These are phyloP conservation scores for Nepenthes gracilis DNA, from an alignment of 148 eudicot genomes.

Conservation along the genomic window DNA sequence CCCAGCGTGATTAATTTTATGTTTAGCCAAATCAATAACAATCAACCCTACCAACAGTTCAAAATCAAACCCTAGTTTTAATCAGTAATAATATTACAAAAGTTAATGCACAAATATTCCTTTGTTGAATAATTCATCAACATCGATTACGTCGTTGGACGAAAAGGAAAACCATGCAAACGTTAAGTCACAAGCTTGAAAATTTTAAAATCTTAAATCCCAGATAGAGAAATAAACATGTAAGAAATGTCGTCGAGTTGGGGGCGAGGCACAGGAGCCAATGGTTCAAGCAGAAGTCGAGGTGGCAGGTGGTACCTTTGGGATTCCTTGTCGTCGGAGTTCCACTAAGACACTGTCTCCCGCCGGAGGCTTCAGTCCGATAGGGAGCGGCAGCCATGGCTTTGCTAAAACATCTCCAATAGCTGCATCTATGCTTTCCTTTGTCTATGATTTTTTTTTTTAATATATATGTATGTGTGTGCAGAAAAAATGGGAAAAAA, in stretches of 20 bases:
- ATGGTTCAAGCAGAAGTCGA: constrained; percentile 16
- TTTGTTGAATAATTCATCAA: too few relatives aligned
- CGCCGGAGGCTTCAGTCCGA: constrained; percentile 61
- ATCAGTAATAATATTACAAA: too few relatives aligned
- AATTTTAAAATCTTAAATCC: too few relatives aligned
- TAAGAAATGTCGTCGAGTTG: constrained; percentile 49
- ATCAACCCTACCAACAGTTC: too few relatives aligned
- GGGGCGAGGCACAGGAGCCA: constrained; percentile 1
- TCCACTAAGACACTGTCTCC: constrained; percentile 44
- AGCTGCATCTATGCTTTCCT: constrained; percentile 59
- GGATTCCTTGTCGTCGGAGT: constrained; percentile 50
- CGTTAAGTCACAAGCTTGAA: too few relatives aligned
- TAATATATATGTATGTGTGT: neutral
- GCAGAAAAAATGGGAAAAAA: neutral
- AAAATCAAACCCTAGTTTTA: too few relatives aligned
- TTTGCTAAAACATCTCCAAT: constrained; percentile 51
- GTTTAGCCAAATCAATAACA: too few relatives aligned
- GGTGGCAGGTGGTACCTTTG: constrained; percentile 37
- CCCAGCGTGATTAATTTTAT: too few relatives aligned
- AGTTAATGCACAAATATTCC: too few relatives aligned
- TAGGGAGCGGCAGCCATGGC: constrained; percentile 58
- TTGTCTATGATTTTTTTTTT: constrained; percentile 13
- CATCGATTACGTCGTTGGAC: too few relatives aligned
- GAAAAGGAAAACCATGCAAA: too few relatives aligned
- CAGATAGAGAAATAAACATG: neutral